A percentile compares a stretch with the other conserved stretches of the same genome.
Evolutionary conservation across 805 yeast species (phyloP).

Genomic region (Myxozyma neglecta): DNA sequence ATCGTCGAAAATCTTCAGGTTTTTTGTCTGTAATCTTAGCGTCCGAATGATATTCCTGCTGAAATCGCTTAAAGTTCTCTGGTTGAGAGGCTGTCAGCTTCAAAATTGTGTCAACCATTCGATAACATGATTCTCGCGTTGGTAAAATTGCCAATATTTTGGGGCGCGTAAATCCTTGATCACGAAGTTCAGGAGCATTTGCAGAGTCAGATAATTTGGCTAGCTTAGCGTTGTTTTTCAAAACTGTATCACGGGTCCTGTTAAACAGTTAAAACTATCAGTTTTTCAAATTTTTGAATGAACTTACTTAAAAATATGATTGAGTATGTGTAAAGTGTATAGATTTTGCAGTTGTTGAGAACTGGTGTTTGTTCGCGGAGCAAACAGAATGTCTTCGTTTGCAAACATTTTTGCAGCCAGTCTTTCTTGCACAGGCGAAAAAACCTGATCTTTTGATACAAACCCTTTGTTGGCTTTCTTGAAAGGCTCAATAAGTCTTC

Average conservation of each 20-base stretch:
- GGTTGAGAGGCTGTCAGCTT: constrained; percentile 68
- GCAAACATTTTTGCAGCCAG: constrained; percentile 65
- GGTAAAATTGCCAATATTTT: constrained; percentile 82
- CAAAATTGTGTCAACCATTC: constrained; percentile 62
- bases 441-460: constrained; percentile 36
- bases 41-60: constrained; percentile 62
- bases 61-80: constrained; percentile 78
- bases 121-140: constrained; percentile 74
- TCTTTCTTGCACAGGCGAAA: constrained; percentile 50
- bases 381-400: constrained; percentile 70
- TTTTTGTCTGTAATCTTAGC: constrained; percentile 54
- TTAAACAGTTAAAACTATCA: constrained; percentile 41
- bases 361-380: constrained; percentile 54
- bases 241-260: constrained; percentile 77
- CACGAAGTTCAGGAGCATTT: constrained; percentile 61
- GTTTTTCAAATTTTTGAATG: neutral
- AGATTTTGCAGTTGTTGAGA: constrained; percentile 57
- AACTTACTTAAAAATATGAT: constrained; percentile 55
- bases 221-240: constrained; percentile 70
- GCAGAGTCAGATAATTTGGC: constrained; percentile 40
- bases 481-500: constrained; percentile 30
- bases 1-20: constrained; percentile 78
- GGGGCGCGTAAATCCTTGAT: constrained; percentile 95
- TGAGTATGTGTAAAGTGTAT: constrained; percentile 69
- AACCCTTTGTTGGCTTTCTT: constrained; percentile 28